Conservation (phyloP, 495 filamentous ascomycete species). For the Rhypophila decipiens region DNA sequence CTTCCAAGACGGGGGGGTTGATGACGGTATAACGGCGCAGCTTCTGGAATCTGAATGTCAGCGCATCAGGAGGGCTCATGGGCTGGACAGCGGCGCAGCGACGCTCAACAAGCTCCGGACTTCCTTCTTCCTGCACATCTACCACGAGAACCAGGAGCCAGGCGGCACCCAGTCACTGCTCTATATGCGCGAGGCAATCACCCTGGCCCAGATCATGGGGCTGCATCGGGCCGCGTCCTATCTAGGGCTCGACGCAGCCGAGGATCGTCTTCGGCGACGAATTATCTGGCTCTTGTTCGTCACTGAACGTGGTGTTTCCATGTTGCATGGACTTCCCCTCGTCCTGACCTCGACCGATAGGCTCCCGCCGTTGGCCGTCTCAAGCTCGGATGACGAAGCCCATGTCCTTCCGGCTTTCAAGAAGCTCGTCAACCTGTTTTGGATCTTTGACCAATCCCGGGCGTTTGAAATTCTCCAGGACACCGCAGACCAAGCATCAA, state of each 20-base stretch:
- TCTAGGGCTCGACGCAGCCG: slow-evolving; percentile 14
- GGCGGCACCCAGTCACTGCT: slow-evolving; percentile 34
- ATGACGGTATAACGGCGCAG: slow-evolving; percentile 18
- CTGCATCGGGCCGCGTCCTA: slow-evolving; percentile 35
- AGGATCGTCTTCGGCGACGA: slow-evolving; percentile 34
- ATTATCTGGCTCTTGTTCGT: slow-evolving; percentile 42
- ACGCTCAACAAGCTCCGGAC: slow-evolving; percentile 26
- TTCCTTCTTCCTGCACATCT: slow-evolving; percentile 42
- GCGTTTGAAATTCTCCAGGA: slow-evolving; percentile 37
- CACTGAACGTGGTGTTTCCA: slow-evolving; percentile 40
- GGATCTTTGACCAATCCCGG: slow-evolving; percentile 31
- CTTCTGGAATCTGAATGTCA: slow-evolving; percentile 20
- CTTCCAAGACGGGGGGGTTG: slow-evolving; percentile 16
- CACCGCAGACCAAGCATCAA: slow-evolving; percentile 17
- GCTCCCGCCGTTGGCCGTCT: slow-evolving; percentile 19
- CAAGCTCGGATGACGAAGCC: slow-evolving; percentile 25
- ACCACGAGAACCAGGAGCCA: slow-evolving; percentile 37
- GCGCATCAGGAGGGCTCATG: slow-evolving; percentile 1
- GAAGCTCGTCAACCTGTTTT: slow-evolving; percentile 38
- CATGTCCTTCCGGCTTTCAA: slow-evolving; percentile 36
- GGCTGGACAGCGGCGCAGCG: slow-evolving; percentile 11
- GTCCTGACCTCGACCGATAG: slow-evolving; percentile 29
- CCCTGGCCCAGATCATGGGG: slow-evolving; percentile 39
- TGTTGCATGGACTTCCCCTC: slow-evolving; percentile 39
- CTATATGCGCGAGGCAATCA: slow-evolving; percentile 39